phyloP scores from a whole-genome alignment of 495 filamentous ascomycete species.

The Talaromyces nanjingensis region DNA sequence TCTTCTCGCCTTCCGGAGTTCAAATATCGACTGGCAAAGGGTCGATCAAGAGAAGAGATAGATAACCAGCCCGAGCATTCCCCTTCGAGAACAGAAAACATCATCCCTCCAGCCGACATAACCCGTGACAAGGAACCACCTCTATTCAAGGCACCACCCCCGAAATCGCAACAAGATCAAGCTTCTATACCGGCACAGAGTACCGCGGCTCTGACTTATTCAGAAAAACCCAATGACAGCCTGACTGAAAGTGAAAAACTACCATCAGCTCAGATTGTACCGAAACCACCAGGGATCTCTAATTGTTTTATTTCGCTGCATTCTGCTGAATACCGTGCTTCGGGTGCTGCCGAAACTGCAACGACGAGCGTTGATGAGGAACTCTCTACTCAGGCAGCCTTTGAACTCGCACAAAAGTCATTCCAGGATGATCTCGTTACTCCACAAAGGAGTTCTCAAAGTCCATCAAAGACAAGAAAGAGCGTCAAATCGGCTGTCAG shows the following conservation, averaged over 20 bases:
- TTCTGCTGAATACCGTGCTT: conserved; percentile 26
- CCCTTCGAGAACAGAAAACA: conserved; percentile 4
- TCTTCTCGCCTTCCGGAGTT: conserved; percentile 40
- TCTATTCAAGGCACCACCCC: not conserved
- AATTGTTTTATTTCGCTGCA: conserved; percentile 33
- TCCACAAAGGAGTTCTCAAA: conserved; percentile 14
- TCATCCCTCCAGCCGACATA: not conserved
- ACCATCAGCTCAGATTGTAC: conserved; percentile 34
- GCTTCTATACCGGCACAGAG: not conserved
- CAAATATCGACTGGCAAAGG: conserved; percentile 34
- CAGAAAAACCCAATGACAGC: not conserved
- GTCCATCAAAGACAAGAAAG: not conserved
- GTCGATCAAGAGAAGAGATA: conserved; percentile 14
- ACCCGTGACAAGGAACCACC: not conserved
- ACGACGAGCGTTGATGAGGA: conserved; percentile 27
- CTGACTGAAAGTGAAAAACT: conserved; percentile 19
- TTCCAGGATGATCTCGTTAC: conserved; percentile 41
- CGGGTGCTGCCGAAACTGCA: conserved; percentile 13
- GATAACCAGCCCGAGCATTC: conserved; percentile 15
- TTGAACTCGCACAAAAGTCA: conserved; percentile 38
- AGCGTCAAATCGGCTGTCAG: conserved; percentile 15
- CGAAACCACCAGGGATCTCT: conserved; percentile 19
- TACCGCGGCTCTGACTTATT: not conserved
- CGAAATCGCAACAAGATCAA: not conserved
- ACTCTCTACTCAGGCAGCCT: conserved; percentile 43